Conservation (phyloP, 2,329 filamentous ascomycete species). For the Cladorrhinum sp. region DNA sequence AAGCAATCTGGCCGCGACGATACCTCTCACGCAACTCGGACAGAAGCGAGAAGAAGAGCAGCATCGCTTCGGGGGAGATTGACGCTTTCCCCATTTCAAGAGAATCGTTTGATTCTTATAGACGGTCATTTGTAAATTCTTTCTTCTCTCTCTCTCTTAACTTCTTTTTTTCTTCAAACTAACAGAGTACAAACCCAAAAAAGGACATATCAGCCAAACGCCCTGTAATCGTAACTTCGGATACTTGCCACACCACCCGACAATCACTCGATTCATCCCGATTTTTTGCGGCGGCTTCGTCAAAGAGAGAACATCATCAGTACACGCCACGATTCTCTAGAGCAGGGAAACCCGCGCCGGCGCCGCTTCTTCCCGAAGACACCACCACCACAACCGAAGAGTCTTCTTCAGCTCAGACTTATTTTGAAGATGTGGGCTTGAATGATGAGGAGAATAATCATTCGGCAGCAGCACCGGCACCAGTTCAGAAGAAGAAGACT, state of each 20-base stretch:
- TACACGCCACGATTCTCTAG: neutral
- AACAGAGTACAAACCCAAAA: neutral
- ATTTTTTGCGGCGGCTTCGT: conserved; percentile 55
- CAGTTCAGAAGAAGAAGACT: conserved; percentile 20
- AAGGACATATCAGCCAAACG: conserved; percentile 90
- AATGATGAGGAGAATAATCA: conserved; percentile 61
- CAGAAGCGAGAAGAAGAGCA: conserved; percentile 42
- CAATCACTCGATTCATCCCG: conserved; percentile 78
- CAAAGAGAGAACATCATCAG: neutral
- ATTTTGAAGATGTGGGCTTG: conserved; percentile 91
- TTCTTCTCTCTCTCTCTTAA: neutral
- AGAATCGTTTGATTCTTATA: conserved; percentile 95
- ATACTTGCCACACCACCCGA: conserved; percentile 53
- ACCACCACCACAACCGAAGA: neutral
- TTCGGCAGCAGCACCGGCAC: conserved; percentile 32
- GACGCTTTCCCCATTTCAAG: conserved; percentile 94
- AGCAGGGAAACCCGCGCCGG: too few species aligned
- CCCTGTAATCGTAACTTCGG: conserved; percentile 62
- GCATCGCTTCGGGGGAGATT: conserved; percentile 70
- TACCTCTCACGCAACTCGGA: conserved; percentile 53
- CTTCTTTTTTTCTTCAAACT: neutral
- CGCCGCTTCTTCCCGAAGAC: neutral
- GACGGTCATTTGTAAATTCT: conserved; percentile 81
- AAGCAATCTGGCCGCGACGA: conserved; percentile 68
- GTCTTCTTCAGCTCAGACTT: conserved; percentile 34